Evolutionary conservation across 768 basidiomycete species (phyloP).

Genomic region (Boletus pseudo-olivaceus): DNA sequence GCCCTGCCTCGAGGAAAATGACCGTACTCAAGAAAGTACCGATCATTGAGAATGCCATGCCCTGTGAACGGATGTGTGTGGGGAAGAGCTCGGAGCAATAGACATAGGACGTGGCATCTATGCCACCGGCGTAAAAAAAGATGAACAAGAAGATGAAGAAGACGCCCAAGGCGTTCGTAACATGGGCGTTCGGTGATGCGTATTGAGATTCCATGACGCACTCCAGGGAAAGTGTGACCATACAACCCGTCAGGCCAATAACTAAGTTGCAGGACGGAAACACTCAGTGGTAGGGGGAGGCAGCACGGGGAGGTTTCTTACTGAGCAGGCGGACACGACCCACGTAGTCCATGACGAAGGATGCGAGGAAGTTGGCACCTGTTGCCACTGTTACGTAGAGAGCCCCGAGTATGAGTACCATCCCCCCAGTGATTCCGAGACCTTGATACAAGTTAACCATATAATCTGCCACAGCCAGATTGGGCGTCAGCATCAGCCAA

Average conservation of each 20-base stretch:
- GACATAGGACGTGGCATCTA: background rate
- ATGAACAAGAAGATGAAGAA: background rate
- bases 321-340: background rate
- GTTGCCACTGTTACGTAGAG: background rate
- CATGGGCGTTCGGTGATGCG: background rate
- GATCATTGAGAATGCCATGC: slow-evolving; percentile 3
- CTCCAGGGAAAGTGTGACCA: background rate
- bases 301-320: background rate
- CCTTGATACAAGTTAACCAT: background rate
- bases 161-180: background rate
- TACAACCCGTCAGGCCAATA: background rate
- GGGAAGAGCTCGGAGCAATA: slow-evolving; percentile 4
- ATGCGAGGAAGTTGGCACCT: background rate
- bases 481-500: background rate
- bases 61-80: background rate
- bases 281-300: background rate
- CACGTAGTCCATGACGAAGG: background rate
- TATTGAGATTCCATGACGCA: background rate
- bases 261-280: background rate
- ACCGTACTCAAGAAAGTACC: background rate
- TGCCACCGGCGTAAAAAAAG: background rate
- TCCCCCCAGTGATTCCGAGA: background rate
- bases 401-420: background rate
- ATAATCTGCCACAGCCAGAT: background rate
- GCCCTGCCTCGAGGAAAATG: background rate